Percentiles rank a stretch among this genome's conserved stretches.
phyloP scores from a whole-genome alignment of 163 green algal species.

The Coccomyxa subellipsoidea region DNA sequence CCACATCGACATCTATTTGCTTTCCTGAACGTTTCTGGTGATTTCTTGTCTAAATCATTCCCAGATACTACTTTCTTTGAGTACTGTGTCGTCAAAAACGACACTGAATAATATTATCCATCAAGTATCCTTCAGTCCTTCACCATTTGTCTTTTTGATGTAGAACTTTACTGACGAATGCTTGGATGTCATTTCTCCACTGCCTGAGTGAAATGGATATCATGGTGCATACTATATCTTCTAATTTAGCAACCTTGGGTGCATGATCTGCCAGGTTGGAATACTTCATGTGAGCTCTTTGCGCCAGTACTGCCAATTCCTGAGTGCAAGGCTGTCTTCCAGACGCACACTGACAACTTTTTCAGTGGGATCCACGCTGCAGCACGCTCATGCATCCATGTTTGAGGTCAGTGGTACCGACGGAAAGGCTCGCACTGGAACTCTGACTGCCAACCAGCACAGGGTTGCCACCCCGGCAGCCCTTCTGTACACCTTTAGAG shows the following conservation, averaged over 20 bases:
- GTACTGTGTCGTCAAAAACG: too few relatives aligned
- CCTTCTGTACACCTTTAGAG: conserved; percentile 57
- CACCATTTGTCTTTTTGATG: too few relatives aligned
- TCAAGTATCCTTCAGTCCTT: too few relatives aligned
- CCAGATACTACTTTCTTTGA: too few relatives aligned
- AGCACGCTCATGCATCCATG: not conserved
- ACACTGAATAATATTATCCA: too few relatives aligned
- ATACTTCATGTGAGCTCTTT: not conserved
- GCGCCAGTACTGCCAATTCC: not conserved
- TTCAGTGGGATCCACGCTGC: not conserved
- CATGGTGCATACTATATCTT: not conserved
- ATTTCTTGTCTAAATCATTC: not conserved
- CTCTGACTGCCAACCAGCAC: conserved; percentile 3
- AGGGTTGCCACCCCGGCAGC: conserved; percentile 43
- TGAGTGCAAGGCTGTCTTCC: not conserved
- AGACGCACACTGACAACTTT: not conserved
- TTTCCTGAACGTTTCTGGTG: not conserved
- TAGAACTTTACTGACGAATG: too few relatives aligned
- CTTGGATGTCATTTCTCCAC: too few relatives aligned
- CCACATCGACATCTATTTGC: not conserved
- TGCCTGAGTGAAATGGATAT: not conserved
- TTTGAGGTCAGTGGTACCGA: conserved; percentile 17
- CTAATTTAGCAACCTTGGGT: not conserved
- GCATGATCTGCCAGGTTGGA: not conserved
- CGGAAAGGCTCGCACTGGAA: conserved; percentile 20